A percentile compares a stretch with the other conserved stretches of the same genome.
Conservation (phyloP, 176 grass and related monocot genomes). For the Leersia perrieri region DNA sequence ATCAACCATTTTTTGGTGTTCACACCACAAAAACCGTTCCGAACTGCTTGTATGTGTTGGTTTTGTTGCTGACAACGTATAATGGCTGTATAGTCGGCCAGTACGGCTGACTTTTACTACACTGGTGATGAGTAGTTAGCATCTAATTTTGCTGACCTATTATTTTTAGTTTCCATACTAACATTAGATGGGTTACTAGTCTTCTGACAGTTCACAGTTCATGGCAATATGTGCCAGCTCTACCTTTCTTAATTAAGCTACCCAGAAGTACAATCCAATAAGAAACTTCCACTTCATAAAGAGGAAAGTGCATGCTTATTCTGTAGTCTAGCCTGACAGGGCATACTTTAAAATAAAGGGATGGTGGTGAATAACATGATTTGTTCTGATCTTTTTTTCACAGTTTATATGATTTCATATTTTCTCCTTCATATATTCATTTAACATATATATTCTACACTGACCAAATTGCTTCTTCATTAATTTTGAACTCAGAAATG, state of each 20-base stretch:
- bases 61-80: too few species aligned
- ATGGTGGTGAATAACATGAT: neutral
- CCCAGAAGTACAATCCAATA: constrained; percentile 13
- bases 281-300: neutral
- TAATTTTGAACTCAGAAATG: constrained; percentile 64
- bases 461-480: constrained; percentile 18
- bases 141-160: constrained; percentile 6
- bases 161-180: neutral
- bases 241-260: neutral
- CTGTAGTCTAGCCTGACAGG: neutral
- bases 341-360: constrained; percentile 2
- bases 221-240: neutral
- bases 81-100: too few species aligned
- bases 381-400: neutral
- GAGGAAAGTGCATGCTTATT: neutral
- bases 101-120: too few species aligned
- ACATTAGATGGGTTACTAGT: neutral
- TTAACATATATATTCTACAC: constrained; percentile 18
- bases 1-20: too few species aligned
- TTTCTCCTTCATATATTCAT: constrained; percentile 7
- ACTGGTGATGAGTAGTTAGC: neutral
- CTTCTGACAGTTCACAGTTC: constrained; percentile 8
- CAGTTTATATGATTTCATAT: neutral
- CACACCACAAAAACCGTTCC: too few species aligned
- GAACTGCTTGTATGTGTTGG: too few species aligned